phyloP scores from a whole-genome alignment of 2,329 filamentous ascomycete genomes.

The Aspergillus neoniger region DNA sequence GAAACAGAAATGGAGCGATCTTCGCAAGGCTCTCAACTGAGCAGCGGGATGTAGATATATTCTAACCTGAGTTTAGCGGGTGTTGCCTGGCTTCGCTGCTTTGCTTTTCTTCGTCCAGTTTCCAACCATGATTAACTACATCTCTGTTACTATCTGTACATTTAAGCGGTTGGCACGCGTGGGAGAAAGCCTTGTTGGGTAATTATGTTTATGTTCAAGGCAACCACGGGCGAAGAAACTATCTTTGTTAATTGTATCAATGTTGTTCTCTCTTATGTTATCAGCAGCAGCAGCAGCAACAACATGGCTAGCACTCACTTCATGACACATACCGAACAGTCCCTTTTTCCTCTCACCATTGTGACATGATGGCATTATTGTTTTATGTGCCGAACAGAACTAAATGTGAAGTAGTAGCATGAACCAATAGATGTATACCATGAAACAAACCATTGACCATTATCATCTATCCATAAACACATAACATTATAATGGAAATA shows the following conservation, averaged over 20 bases:
- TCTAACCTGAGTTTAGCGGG: background rate
- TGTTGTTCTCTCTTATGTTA: slow-evolving; percentile 16
- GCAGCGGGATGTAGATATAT: slow-evolving; percentile 8
- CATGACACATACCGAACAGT: no score
- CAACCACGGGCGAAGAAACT: slow-evolving; percentile 16
- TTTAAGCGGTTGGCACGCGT: slow-evolving; percentile 12
- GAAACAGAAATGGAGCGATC: slow-evolving; percentile 74
- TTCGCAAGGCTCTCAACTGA: slow-evolving; percentile 59
- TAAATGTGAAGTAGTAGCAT: no score
- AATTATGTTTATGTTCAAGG: slow-evolving; percentile 1
- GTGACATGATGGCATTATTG: no score
- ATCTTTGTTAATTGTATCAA: slow-evolving; percentile 20
- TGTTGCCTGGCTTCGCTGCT: slow-evolving; percentile 10
- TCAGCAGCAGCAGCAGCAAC: background rate
- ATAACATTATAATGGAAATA: background rate
- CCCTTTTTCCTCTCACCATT: no score
- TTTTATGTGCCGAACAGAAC: no score
- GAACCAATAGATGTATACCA: no score
- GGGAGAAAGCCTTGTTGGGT: slow-evolving; percentile 12
- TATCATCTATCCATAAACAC: background rate
- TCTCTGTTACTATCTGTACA: slow-evolving; percentile 16
- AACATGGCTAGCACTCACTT: no score
- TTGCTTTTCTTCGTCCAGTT: background rate
- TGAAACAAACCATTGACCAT: no score
- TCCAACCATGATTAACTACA: slow-evolving; percentile 1